Conservation (phyloP, 805 yeast species). For the Nakazawaea wickerhamii region DNA sequence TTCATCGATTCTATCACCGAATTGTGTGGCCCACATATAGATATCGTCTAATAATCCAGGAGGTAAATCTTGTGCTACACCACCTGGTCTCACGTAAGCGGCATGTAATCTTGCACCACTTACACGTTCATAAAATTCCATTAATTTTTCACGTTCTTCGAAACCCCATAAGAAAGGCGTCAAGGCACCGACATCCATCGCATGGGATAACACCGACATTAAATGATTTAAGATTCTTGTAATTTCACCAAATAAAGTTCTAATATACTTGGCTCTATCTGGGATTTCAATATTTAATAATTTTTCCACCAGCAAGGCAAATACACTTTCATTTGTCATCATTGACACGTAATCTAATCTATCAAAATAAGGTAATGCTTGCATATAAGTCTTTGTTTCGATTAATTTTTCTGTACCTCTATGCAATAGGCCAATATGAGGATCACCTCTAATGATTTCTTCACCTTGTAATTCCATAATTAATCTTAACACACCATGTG, state of each 20-base stretch:
- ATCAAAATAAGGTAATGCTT: conserved; percentile 85
- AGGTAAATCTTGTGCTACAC: conserved; percentile 85
- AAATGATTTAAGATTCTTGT: conserved; percentile 79
- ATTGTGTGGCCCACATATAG: conserved; percentile 95
- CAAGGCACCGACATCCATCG: conserved; percentile 92
- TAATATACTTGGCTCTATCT: conserved; percentile 74
- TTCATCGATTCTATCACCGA: conserved; percentile 89
- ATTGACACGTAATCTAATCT: conserved; percentile 78
- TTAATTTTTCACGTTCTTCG: conserved; percentile 87
- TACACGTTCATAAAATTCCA: conserved; percentile 90
- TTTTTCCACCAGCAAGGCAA: conserved; percentile 79
- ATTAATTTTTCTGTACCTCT: conserved; percentile 88
- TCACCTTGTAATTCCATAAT: conserved; percentile 86
- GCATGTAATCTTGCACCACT: conserved; percentile 87
- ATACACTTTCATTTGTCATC: conserved; percentile 90
- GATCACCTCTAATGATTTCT: conserved; percentile 81
- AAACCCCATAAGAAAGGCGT: conserved; percentile 94
- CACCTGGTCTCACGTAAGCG: conserved; percentile 89
- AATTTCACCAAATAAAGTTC: conserved; percentile 83
- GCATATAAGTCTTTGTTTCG: conserved; percentile 80
- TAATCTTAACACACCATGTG: conserved; percentile 85
- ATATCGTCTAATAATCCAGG: conserved; percentile 84
- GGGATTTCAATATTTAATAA: conserved; percentile 82
- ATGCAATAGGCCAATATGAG: conserved; percentile 83
- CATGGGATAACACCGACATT: conserved; percentile 83